phyloP scores from a whole-genome alignment of 2,329 filamentous ascomycete genomes.

The Nothophoma quercina region DNA sequence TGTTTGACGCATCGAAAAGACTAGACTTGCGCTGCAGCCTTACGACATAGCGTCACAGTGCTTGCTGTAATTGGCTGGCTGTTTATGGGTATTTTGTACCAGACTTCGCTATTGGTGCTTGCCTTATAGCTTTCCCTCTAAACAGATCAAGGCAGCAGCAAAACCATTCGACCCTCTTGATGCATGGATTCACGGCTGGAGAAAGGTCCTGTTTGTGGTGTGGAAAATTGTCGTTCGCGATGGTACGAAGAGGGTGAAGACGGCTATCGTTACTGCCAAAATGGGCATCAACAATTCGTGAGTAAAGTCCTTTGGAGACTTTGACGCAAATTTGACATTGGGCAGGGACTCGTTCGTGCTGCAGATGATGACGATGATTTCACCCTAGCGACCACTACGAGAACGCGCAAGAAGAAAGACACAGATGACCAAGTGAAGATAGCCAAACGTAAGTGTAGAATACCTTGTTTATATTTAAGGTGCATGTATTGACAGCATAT shows the following conservation, averaged over 20 bases:
- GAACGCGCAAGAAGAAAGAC: constrained; percentile 63
- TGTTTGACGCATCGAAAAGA: neutral
- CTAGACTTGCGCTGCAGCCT: constrained; percentile 7
- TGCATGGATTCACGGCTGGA: constrained; percentile 22
- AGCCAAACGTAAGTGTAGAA: constrained; percentile 17
- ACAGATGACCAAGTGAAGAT: constrained; percentile 51
- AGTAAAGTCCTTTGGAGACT: constrained; percentile 19
- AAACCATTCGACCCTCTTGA: neutral
- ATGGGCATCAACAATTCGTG: constrained; percentile 82
- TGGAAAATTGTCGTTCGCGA: constrained; percentile 73
- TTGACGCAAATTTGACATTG: constrained; percentile 6
- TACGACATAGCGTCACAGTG: neutral
- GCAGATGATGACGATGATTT: constrained; percentile 72
- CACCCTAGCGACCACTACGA: constrained; percentile 65
- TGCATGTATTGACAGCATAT: constrained; percentile 29
- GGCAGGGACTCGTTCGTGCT: constrained; percentile 37
- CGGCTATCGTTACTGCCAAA: constrained; percentile 79
- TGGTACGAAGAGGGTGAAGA: constrained; percentile 73
- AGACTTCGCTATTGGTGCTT: neutral
- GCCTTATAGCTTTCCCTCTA: no score
- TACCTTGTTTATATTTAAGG: neutral
- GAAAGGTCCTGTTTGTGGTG: constrained; percentile 55
- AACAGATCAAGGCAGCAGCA: no score
- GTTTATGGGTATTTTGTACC: neutral
- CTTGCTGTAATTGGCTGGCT: constrained; percentile 3